A percentile compares a stretch with the other conserved stretches of the same genome.
These are phyloP conservation scores for Saccharomycopsis sp. DNA, from an alignment of 805 yeast genomes.

Conservation along the genomic window DNA sequence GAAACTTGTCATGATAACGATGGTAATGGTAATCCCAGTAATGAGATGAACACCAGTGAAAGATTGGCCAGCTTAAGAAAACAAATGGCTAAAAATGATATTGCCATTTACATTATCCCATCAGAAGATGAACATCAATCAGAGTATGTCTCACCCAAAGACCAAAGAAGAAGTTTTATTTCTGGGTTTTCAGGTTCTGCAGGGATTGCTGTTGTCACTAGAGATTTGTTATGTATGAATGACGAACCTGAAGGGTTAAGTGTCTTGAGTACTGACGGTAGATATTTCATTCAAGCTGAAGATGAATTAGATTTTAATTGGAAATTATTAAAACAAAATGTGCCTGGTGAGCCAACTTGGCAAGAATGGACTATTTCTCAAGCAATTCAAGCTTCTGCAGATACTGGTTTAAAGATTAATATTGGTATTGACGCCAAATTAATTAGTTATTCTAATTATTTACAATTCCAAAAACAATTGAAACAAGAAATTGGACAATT, in stretches of 20 bases:
- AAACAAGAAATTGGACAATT: conserved; percentile 24
- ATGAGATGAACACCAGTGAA: conserved; percentile 48
- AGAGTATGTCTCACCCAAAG: conserved; percentile 78
- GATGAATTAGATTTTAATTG: conserved; percentile 76
- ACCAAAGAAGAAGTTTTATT: conserved; percentile 75
- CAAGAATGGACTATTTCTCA: conserved; percentile 64
- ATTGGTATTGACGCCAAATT: conserved; percentile 83
- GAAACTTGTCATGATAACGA: conserved; percentile 26
- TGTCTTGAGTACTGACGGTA: conserved; percentile 85
- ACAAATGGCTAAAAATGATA: conserved; percentile 52
- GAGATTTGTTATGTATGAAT: conserved; percentile 35
- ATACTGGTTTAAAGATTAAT: conserved; percentile 37
- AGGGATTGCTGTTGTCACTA: conserved; percentile 81
- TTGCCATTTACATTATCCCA: conserved; percentile 73
- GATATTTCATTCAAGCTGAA: conserved; percentile 88
- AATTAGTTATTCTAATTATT: conserved; percentile 40
- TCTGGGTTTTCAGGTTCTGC: conserved; percentile 92
- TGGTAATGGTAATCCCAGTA: conserved; percentile 18
- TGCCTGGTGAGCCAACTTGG: conserved; percentile 70
- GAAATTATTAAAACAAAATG: conserved; percentile 75
- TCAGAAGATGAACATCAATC: conserved; percentile 93
- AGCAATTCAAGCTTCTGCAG: conserved; percentile 37
- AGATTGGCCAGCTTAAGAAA: conserved; percentile 56
- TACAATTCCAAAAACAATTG: conserved; percentile 28
- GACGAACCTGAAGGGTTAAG: conserved; percentile 54